These are phyloP conservation scores for Chrysoporthe cubensis DNA, from an alignment of 2,329 filamentous ascomycete species.

Conservation along the genomic window DNA sequence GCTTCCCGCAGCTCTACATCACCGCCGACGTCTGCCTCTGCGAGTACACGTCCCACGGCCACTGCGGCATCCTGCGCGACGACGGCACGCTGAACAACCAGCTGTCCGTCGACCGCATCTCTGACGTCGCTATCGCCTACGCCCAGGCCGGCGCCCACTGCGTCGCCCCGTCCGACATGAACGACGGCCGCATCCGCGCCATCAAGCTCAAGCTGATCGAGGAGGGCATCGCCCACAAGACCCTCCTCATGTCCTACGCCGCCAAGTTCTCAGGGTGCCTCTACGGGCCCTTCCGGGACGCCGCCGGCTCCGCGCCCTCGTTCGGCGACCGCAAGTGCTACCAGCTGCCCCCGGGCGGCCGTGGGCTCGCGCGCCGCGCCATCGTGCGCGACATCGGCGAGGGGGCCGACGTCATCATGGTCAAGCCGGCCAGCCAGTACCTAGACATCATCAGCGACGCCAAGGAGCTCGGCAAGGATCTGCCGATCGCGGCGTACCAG, in stretches of 20 bases:
- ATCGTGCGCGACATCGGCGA: slow-evolving; percentile 89
- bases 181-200: slow-evolving; percentile 93
- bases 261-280: slow-evolving; percentile 97
- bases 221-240: slow-evolving; percentile 86
- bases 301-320: slow-evolving; percentile 85
- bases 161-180: slow-evolving; percentile 98
- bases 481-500: slow-evolving; percentile 95
- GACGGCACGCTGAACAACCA: slow-evolving; percentile 93
- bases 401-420: slow-evolving; percentile 98
- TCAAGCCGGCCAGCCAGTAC: slow-evolving; percentile 95
- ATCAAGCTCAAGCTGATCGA: slow-evolving; percentile 99
- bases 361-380: slow-evolving; percentile 87
- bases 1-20: slow-evolving; percentile 91
- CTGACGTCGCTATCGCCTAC: slow-evolving; percentile 96
- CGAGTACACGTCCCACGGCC: slow-evolving; percentile 97
- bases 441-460: slow-evolving; percentile 97
- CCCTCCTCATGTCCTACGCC: slow-evolving; percentile 95
- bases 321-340: slow-evolving; percentile 98
- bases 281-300: slow-evolving; percentile 96
- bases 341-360: slow-evolving; percentile 89
- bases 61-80: slow-evolving; percentile 93
- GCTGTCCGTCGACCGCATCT: slow-evolving; percentile 90
- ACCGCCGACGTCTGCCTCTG: slow-evolving; percentile 93
- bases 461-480: slow-evolving; percentile 88
- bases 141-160: slow-evolving; percentile 95